These are phyloP conservation scores for Backusella morwellensis DNA, from an alignment of 192 early-diverging fungal genomes.

Conservation along the genomic window DNA sequence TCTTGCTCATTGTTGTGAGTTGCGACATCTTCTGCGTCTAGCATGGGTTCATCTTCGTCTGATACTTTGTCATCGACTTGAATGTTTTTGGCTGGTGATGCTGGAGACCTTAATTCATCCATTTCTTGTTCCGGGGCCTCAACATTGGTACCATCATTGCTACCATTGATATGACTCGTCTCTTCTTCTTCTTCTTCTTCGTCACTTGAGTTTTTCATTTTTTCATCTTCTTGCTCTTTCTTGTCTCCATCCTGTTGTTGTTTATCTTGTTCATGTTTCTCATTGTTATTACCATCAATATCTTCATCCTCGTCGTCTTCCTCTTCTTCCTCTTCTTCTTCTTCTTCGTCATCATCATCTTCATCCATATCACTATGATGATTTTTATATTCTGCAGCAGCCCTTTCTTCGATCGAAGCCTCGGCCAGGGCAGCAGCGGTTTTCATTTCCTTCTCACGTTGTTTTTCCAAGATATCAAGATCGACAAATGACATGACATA, in stretches of 20 bases:
- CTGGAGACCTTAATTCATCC: background rate
- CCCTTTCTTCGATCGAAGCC: background rate
- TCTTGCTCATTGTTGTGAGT: background rate
- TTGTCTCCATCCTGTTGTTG: background rate
- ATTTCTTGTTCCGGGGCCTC: background rate
- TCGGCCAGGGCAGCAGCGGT: background rate
- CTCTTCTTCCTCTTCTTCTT: background rate
- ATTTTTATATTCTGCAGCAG: conserved; percentile 1
- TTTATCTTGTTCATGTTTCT: background rate
- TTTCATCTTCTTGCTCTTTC: background rate
- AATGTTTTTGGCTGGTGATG: background rate
- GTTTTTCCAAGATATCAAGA: conserved; percentile 12
- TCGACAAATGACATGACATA: conserved; percentile 26
- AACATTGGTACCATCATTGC: no score
- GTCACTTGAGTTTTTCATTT: background rate
- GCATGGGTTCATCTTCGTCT: conserved; percentile 11
- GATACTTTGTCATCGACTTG: background rate
- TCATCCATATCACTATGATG: background rate
- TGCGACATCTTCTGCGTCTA: background rate
- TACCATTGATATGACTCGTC: background rate
- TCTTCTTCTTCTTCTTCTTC: background rate
- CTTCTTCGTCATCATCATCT: background rate
- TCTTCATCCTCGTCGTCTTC: background rate
- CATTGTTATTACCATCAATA: background rate
- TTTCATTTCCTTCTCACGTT: conserved; percentile 3